Base-by-base conservation (phyloP, 2,329 filamentous ascomycete species). In the Endothia cerciana region DNA sequence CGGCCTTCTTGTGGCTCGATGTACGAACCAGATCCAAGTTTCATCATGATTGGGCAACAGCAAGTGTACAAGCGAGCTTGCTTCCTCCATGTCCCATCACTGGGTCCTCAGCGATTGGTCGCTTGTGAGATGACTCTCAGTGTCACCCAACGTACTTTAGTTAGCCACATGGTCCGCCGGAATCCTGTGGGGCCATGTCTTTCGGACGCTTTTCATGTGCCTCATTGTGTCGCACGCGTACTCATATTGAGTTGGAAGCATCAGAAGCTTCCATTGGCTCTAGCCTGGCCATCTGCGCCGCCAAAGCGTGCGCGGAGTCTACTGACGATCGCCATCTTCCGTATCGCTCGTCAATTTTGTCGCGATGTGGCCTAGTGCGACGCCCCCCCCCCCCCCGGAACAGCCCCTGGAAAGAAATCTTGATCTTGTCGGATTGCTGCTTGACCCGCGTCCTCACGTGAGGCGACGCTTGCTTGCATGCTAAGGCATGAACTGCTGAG, bases 331-430 rank as follows among this genome's bases (percentile, higher is more conserved):
- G 19, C 5, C 57, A 22, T 62, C 40, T 63, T 57, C 64, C 22
- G 70, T 64, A 63, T 64, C 33, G 66, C 70, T 79, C 77, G 77
- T 77, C 73, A 77, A 79, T 75, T 70, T 77, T 78, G 73, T 76
- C 76, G 73, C 70, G 76, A 77, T 73, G 72, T 61, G 74, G 76
- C 71, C 74, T 79, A 78, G 77, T 73, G 76, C 69, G 38, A 56
- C 49, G 40, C 33, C 33, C n/a, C n/a, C n/a, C n/a, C n/a, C n/a
- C n/a, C n/a, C n/a, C n/a, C 5, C 58, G 65, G 66, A 64, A 60
- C 60, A 51, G 60, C 36, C 30, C 53, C 36, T 40, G 30, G n/a
- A 22, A 38, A 19, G 15, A 25, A 22, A 10, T 19, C 15, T 38
- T 47, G 51, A 19, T 2, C 25, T 41, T 40, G 47, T 41, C 11